Conservation (phyloP, 495 filamentous ascomycete genomes). For the Haplographium delicatum region DNA sequence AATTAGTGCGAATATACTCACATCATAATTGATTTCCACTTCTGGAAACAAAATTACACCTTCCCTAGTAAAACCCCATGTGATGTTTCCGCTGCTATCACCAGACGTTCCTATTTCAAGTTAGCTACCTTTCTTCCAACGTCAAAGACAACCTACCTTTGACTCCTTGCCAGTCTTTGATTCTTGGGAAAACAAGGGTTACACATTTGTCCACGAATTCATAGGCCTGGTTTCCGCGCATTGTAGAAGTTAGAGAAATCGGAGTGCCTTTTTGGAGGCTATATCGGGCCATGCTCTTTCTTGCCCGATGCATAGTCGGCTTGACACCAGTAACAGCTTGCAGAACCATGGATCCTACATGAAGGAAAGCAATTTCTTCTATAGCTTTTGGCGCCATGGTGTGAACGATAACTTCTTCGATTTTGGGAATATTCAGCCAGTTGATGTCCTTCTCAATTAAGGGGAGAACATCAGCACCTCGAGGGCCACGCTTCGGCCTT, state of each 20-base stretch:
- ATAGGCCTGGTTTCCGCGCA: conserved; percentile 75
- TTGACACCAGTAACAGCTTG: conserved; percentile 82
- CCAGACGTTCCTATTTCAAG: conserved; percentile 46
- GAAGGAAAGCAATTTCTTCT: conserved; percentile 48
- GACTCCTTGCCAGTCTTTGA: conserved; percentile 91
- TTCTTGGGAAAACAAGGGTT: conserved; percentile 83
- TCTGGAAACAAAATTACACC: conserved; percentile 82
- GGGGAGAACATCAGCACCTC: conserved; percentile 59
- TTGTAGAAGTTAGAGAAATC: conserved; percentile 60
- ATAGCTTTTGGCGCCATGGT: conserved; percentile 49
- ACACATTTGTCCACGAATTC: conserved; percentile 82
- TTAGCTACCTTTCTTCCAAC: conserved; percentile 2
- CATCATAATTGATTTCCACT: conserved; percentile 86
- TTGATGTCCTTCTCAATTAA: conserved; percentile 72
- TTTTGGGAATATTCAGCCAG: conserved; percentile 79
- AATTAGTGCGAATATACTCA: conserved; percentile 59
- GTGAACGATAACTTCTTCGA: conserved; percentile 73
- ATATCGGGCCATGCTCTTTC: conserved; percentile 61
- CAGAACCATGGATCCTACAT: conserved; percentile 75
- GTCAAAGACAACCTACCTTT: conserved; percentile 42
- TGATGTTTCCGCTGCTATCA: conserved; percentile 83
- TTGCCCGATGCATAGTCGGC: conserved; percentile 61
- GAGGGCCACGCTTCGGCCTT: conserved; percentile 73
- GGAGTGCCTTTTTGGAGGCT: conserved; percentile 50
- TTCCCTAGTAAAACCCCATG: conserved; percentile 68